These are phyloP conservation scores for Nigrospora osmanthi DNA, from an alignment of 2,329 filamentous ascomycete species.

Conservation along the genomic window DNA sequence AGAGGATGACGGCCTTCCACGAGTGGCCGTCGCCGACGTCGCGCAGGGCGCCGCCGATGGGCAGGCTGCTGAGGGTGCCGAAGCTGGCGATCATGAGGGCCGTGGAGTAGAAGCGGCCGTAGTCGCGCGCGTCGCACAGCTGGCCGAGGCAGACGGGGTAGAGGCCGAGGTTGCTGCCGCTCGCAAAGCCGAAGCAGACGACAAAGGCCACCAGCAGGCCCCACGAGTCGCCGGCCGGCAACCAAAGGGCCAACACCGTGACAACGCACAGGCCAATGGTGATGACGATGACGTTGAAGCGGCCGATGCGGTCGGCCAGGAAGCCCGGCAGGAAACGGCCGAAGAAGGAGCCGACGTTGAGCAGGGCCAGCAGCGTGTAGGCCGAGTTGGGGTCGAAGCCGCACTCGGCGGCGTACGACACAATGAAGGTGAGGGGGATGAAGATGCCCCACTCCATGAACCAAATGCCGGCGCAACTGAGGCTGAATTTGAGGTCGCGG, in stretches of 20 bases:
- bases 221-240: slow-evolving; percentile 37
- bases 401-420: slow-evolving; percentile 29
- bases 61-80: neutral
- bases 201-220: slow-evolving; percentile 50
- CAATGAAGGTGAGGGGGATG: slow-evolving; percentile 35
- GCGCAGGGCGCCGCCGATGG: slow-evolving; percentile 8
- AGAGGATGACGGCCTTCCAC: slow-evolving; percentile 17
- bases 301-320: slow-evolving; percentile 57
- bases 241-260: slow-evolving; percentile 50
- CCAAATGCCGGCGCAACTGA: slow-evolving; percentile 33
- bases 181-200: slow-evolving; percentile 58
- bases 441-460: slow-evolving; percentile 40
- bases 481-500: slow-evolving; percentile 28
- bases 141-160: slow-evolving; percentile 66
- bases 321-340: slow-evolving; percentile 59
- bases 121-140: slow-evolving; percentile 58
- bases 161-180: slow-evolving; percentile 58
- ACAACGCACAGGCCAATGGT: slow-evolving; percentile 36
- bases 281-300: slow-evolving; percentile 60
- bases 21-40: slow-evolving; percentile 13
- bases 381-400: neutral
- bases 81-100: slow-evolving; percentile 34
- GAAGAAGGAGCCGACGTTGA: slow-evolving; percentile 59
- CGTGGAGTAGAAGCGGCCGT: slow-evolving; percentile 61
- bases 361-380: slow-evolving; percentile 46